Percentiles rank a stretch among this genome's conserved stretches.
Conservation (phyloP, 345 rosid genomes). For the Nasturtium officinale region DNA sequence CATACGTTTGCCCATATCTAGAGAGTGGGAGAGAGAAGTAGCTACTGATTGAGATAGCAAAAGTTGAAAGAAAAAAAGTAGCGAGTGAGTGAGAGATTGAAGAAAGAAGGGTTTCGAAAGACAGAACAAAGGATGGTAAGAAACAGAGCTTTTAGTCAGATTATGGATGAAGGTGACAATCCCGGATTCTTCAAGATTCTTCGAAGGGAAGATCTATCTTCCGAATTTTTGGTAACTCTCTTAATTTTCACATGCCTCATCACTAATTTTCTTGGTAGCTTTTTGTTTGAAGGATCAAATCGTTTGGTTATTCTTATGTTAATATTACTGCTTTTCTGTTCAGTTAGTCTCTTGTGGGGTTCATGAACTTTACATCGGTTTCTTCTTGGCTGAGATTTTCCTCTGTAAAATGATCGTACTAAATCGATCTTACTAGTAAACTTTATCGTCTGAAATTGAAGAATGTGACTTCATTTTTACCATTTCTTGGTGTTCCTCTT, state of each 20-base stretch:
- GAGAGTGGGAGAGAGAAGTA: not conserved
- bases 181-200: conserved; percentile 24
- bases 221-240: not conserved
- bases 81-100: conserved; percentile 17
- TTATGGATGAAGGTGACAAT: not conserved
- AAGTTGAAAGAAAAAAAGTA: not conserved
- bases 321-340: not conserved
- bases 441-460: too few relatives aligned
- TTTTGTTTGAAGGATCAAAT: not conserved
- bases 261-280: not conserved
- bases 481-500: not conserved
- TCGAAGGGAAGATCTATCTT: conserved; percentile 2
- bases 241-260: not conserved
- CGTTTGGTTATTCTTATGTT: conserved; percentile 1
- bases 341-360: not conserved
- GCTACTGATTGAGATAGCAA: too few relatives aligned
- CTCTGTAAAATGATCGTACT: not conserved
- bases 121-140: conserved; percentile 11
- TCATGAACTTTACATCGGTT: conserved; percentile 20
- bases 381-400: not conserved
- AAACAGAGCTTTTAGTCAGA: conserved; percentile 8
- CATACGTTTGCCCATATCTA: not conserved
- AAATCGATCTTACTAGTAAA: not conserved
- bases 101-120: not conserved
- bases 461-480: not conserved